Percentiles rank a stretch among this genome's conserved stretches.
These are phyloP conservation scores for Myxozyma neglecta DNA, from an alignment of 805 yeast species.

Conservation along the genomic window DNA sequence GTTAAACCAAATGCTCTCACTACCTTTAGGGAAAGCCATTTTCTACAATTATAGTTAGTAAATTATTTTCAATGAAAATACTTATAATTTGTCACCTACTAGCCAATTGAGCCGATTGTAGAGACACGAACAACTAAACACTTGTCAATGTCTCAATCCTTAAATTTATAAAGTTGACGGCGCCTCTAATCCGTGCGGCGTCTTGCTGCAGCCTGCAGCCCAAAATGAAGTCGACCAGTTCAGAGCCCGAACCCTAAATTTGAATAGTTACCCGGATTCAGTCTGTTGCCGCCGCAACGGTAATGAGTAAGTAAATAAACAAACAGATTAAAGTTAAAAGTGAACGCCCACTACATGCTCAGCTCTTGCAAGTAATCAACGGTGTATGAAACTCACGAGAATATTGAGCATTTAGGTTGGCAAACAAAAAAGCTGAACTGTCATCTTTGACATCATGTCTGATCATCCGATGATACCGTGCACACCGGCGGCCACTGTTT, in stretches of 20 bases:
- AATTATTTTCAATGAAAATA: too few species aligned
- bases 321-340: not conserved
- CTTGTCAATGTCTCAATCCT: too few species aligned
- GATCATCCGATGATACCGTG: slow-evolving; percentile 1
- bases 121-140: too few species aligned
- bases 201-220: not conserved
- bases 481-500: slow-evolving; percentile 18
- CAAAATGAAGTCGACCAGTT: not conserved
- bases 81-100: too few species aligned
- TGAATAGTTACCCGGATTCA: not conserved
- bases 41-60: too few species aligned
- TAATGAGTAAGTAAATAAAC: slow-evolving; percentile 1
- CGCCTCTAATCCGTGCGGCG: not conserved
- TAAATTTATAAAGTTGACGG: not conserved
- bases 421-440: not conserved
- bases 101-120: too few species aligned
- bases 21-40: slow-evolving; percentile 1
- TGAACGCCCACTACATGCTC: not conserved
- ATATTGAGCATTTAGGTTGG: too few species aligned
- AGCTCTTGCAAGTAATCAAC: not conserved
- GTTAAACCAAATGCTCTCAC: not conserved
- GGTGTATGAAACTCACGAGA: too few species aligned
- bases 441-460: not conserved
- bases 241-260: not conserved
- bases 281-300: slow-evolving; percentile 10